Conservation (phyloP, 192 early-diverging fungal genomes). For the Podochytrium sp. region DNA sequence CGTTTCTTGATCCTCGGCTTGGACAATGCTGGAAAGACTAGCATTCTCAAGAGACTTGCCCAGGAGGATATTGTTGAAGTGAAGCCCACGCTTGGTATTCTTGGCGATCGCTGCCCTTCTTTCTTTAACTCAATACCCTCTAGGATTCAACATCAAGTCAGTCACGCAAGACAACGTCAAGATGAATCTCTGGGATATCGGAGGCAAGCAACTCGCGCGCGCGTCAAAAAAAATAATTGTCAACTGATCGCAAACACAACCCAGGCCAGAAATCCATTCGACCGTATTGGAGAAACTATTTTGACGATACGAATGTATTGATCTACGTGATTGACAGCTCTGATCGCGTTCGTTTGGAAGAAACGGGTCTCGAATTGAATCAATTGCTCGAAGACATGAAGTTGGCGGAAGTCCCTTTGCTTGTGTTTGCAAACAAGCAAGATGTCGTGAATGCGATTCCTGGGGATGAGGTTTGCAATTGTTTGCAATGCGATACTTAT, state of each 20-base stretch:
- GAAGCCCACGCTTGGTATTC: conserved; percentile 58
- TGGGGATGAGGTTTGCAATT: conserved; percentile 48
- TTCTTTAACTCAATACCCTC: no score
- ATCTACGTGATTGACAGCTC: conserved; percentile 97
- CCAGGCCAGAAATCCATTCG: conserved; percentile 59
- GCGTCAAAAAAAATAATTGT: neutral
- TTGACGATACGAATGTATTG: conserved; percentile 63
- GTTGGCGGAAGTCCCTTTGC: conserved; percentile 85
- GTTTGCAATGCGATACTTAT: neutral
- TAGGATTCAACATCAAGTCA: conserved; percentile 63
- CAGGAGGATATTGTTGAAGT: conserved; percentile 60
- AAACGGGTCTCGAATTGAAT: conserved; percentile 76
- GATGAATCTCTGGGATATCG: conserved; percentile 69
- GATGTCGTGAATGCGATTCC: conserved; percentile 72
- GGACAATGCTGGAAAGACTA: conserved; percentile 67
- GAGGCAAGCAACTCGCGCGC: conserved; percentile 34
- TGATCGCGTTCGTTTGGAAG: conserved; percentile 81
- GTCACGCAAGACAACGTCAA: conserved; percentile 62
- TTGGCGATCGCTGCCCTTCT: neutral
- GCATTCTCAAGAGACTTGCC: conserved; percentile 56
- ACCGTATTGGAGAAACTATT: conserved; percentile 68
- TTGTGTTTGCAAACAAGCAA: conserved; percentile 99
- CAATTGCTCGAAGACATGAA: conserved; percentile 84
- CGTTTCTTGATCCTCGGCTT: conserved; percentile 63
- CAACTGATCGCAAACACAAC: no score